These are phyloP conservation scores for Pseudohyphozyma bogoriensis DNA, from an alignment of 768 basidiomycete genomes.

Conservation along the genomic window DNA sequence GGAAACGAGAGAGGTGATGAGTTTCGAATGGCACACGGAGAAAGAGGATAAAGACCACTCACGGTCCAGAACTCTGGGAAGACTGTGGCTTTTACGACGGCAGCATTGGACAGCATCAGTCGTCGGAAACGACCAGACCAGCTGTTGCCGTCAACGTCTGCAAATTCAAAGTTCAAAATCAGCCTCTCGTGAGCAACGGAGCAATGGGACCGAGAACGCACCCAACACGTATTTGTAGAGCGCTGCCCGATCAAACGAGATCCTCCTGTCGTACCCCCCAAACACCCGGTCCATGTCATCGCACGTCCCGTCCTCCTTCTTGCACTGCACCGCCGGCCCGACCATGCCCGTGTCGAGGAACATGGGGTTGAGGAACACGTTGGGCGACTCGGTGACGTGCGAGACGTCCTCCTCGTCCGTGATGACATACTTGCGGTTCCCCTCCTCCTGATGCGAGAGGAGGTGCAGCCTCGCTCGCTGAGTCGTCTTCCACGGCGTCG, in stretches of 20 bases:
- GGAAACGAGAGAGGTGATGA: neutral
- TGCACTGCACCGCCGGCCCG: constrained; percentile 33
- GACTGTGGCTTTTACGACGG: constrained; percentile 40
- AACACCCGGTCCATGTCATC: constrained; percentile 29
- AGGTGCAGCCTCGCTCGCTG: constrained; percentile 34
- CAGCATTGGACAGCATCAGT: constrained; percentile 35
- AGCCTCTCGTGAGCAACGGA: neutral
- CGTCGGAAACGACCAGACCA: constrained; percentile 34
- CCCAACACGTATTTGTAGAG: constrained; percentile 71
- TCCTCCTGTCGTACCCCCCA: constrained; percentile 29
- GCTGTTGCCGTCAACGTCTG: constrained; percentile 62
- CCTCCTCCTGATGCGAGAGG: constrained; percentile 29
- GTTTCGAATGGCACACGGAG: neutral
- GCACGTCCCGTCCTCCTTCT: constrained; percentile 31
- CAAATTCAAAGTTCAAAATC: constrained; percentile 4
- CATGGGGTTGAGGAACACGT: constrained; percentile 30
- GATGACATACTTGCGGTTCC: constrained; percentile 23
- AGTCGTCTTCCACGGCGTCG: constrained; percentile 32
- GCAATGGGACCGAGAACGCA: neutral
- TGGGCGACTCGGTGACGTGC: constrained; percentile 23
- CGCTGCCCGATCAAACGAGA: constrained; percentile 27
- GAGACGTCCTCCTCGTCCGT: constrained; percentile 24
- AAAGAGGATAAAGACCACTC: neutral
- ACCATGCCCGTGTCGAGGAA: constrained; percentile 35
- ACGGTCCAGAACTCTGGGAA: constrained; percentile 33